phyloP scores from a whole-genome alignment of 345 rosid species.

The Syzygium aqueum region DNA sequence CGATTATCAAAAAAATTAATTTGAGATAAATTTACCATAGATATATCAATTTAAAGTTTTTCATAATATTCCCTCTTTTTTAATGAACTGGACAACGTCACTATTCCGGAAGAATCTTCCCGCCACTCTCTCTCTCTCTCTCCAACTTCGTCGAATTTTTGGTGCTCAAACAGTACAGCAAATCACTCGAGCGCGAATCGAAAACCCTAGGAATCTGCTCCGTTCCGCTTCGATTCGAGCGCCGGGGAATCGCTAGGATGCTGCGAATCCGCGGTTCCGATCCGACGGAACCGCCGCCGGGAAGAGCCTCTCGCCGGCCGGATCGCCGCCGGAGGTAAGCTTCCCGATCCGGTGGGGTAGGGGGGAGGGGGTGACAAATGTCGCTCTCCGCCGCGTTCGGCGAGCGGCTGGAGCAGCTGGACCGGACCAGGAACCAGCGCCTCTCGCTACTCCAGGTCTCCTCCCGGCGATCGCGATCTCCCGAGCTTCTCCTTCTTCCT shows the following conservation, averaged over 20 bases:
- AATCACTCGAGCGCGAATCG: neutral
- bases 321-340: neutral
- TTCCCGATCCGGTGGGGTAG: neutral
- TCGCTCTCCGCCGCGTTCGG: constrained; percentile 59
- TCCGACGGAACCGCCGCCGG: neutral
- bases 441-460: constrained; percentile 56
- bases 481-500: neutral
- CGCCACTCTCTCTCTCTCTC: neutral
- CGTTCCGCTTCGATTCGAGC: neutral
- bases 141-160: neutral
- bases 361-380: constrained; percentile 12
- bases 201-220: neutral
- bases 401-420: constrained; percentile 64
- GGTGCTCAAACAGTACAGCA: neutral
- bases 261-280: neutral
- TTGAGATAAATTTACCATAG: too few relatives aligned
- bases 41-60: too few relatives aligned
- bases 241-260: neutral
- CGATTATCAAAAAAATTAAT: too few relatives aligned
- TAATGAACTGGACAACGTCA: too few relatives aligned
- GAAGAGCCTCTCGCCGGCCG: neutral
- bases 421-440: constrained; percentile 49
- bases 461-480: neutral
- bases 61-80: rapidly evolving
- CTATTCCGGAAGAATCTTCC: neutral